Evolutionary conservation across 2,329 filamentous ascomycete species (phyloP), one percentile per base, ranked within the genome.

Genomic region (Dendrostoma leiphaemia): DNA sequence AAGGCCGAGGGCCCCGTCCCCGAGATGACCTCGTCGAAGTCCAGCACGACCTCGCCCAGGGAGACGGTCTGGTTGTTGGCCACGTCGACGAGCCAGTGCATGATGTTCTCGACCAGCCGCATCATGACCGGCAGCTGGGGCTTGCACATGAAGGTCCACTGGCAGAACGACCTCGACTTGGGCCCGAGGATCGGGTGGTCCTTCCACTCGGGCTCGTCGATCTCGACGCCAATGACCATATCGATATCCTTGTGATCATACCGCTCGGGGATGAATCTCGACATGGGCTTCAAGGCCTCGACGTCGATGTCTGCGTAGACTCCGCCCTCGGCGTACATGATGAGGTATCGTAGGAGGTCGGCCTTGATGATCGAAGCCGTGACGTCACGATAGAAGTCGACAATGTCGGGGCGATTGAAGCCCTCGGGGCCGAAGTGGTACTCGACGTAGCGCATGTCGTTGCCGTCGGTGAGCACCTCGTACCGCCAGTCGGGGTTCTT

Each of bases 141-240:
- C 65, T 88, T 88, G 62, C 81, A 81, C 72, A 88, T 85, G 62
- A 89, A 87, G 0, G 86, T 89, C 86, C 86, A 90, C 64, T 89
- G 86, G 66, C 86, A 89, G 65, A 90, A 89, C 0, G 85, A 89
- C 60, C 77, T 74, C 34, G 82, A 88, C 69, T 89, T 89, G 45
- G 76, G 77, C 12, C 86, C 85, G 0, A 89, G 74, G 34, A 89
- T 83, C 2, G 81, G 76, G 65, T 89, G 86, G 47, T 82, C 69
- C 17, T 70, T 72, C 69, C 82, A 89, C 10, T 83, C 77, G 0
- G 85, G 86, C 67, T 89, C 80, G 63, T 89, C 86, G 52, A 89
- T 85, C 65, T 90, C 86, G 1, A 89, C 75, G 12, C 85, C 84
- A 24, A 89, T 79, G 17, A 89, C 81, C 75, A 89, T 81, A 61